These are phyloP conservation scores for Solanum hybrid DNA, from an alignment of 305 asterid genomes.

Conservation along the genomic window DNA sequence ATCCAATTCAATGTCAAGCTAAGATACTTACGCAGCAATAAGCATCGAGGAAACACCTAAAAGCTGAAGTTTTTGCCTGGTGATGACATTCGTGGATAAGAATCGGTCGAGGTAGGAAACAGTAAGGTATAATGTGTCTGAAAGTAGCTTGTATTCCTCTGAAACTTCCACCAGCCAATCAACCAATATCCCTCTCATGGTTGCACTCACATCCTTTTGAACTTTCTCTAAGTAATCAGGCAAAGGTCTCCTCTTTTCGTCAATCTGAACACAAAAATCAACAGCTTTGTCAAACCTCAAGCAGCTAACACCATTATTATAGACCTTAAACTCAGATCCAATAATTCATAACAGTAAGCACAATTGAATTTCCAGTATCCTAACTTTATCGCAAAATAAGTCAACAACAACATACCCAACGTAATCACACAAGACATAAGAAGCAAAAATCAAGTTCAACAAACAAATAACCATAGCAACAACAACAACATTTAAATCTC, in stretches of 20 bases:
- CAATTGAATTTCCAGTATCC: background rate
- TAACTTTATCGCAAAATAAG: background rate
- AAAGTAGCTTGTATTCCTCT: conserved; percentile 72
- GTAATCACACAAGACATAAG: background rate
- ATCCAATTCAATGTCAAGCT: background rate
- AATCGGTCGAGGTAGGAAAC: conserved; percentile 62
- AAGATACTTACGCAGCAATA: conserved; percentile 44
- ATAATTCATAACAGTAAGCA: background rate
- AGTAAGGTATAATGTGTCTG: conserved; percentile 59
- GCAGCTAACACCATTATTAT: background rate
- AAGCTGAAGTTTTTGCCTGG: conserved; percentile 69
- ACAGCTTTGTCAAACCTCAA: conserved; percentile 3
- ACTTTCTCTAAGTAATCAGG: conserved; percentile 54
- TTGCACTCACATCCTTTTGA: conserved; percentile 69
- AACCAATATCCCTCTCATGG: conserved; percentile 73
- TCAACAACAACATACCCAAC: background rate
- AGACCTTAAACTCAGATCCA: background rate
- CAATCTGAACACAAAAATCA: conserved; percentile 34
- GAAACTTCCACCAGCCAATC: conserved; percentile 96
- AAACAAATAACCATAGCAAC: background rate
- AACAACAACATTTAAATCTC: background rate
- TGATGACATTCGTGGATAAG: conserved; percentile 39
- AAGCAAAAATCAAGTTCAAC: background rate
- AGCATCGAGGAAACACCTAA: conserved; percentile 89
- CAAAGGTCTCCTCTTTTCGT: conserved; percentile 54